A percentile compares a stretch with the other conserved stretches of the same genome.
Evolutionary conservation across 2,329 filamentous ascomycete species (phyloP).

Genomic region (Aphanoascus verrucosus): DNA sequence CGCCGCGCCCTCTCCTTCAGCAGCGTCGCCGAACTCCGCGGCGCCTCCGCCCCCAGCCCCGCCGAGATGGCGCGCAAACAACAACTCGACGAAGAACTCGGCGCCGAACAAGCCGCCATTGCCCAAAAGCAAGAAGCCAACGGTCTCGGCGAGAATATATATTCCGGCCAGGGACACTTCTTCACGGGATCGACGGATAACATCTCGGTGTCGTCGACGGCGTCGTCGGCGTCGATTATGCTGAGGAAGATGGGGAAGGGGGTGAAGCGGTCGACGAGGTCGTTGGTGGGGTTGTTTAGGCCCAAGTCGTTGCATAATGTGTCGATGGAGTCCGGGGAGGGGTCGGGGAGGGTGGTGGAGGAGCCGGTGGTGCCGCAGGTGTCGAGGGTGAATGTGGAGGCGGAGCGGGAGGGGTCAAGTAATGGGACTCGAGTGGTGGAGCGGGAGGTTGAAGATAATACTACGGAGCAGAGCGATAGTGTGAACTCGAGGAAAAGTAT

Average conservation of each 20-base stretch:
- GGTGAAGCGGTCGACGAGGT: conserved; percentile 89
- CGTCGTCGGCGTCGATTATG: conserved; percentile 42
- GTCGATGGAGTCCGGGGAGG: conserved; percentile 57
- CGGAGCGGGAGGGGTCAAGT: conserved; percentile 58
- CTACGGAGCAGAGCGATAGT: conserved; percentile 40
- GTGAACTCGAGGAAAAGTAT: conserved; percentile 64
- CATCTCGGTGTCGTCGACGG: conserved; percentile 45
- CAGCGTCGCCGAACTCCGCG: conserved; percentile 79
- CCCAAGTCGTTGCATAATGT: conserved; percentile 84
- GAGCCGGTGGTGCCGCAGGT: conserved; percentile 71
- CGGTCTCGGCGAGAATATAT: conserved; percentile 87
- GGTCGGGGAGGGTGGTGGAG: no score
- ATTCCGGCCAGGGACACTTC: conserved; percentile 70
- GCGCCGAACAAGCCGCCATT: conserved; percentile 84
- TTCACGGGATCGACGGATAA: conserved; percentile 93
- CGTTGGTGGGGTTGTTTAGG: conserved; percentile 84
- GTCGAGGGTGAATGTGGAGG: conserved; percentile 92
- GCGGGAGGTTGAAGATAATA: conserved; percentile 33
- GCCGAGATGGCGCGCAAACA: conserved; percentile 54
- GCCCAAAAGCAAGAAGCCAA: conserved; percentile 84
- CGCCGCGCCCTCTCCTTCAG: conserved; percentile 93
- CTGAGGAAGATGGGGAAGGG: conserved; percentile 95
- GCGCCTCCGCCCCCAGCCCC: conserved; percentile 56
- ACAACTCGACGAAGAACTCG: conserved; percentile 54
- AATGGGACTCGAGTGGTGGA: background rate